A percentile compares a stretch with the other conserved stretches of the same genome.
phyloP scores from a whole-genome alignment of 441 rosid species.

The Populus tomentosa region DNA sequence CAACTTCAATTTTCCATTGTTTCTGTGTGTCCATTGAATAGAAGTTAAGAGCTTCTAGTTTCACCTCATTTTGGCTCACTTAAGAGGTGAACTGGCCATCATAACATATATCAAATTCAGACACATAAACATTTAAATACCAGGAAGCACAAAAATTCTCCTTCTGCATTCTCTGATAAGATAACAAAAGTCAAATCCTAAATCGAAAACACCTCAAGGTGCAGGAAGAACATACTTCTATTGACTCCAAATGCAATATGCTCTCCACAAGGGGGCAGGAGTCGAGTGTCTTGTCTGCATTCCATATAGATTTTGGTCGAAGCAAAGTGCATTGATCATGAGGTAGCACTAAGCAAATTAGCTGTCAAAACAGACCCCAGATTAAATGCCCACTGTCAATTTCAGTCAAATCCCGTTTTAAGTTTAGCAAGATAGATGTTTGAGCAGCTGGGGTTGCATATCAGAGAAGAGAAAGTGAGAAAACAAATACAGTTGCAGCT shows the following conservation, averaged over 20 bases:
- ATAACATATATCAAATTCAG: neutral
- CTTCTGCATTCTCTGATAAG: neutral
- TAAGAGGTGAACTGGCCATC: neutral
- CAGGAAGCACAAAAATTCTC: neutral
- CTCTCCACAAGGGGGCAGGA: slow-evolving; percentile 66
- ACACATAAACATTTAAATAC: neutral
- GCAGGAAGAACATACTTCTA: slow-evolving; percentile 51
- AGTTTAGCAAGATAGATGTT: neutral
- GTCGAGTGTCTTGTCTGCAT: slow-evolving; percentile 55
- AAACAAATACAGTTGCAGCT: neutral
- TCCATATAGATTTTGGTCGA: slow-evolving; percentile 84
- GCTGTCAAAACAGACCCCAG: slow-evolving; percentile 36
- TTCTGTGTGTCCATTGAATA: neutral
- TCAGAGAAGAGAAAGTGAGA: neutral
- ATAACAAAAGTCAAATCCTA: neutral
- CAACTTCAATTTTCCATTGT: too few species aligned
- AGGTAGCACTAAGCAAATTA: slow-evolving; percentile 75
- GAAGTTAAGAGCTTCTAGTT: neutral
- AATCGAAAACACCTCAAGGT: neutral
- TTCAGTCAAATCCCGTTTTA: neutral
- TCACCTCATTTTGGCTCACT: neutral
- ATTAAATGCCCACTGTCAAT: neutral
- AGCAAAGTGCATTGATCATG: slow-evolving; percentile 57
- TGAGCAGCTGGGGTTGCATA: slow-evolving; percentile 1
- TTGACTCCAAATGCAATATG: slow-evolving; percentile 80